Evolutionary conservation across 257 asterid species (phyloP).

Genomic region (Solanum commersonii): DNA sequence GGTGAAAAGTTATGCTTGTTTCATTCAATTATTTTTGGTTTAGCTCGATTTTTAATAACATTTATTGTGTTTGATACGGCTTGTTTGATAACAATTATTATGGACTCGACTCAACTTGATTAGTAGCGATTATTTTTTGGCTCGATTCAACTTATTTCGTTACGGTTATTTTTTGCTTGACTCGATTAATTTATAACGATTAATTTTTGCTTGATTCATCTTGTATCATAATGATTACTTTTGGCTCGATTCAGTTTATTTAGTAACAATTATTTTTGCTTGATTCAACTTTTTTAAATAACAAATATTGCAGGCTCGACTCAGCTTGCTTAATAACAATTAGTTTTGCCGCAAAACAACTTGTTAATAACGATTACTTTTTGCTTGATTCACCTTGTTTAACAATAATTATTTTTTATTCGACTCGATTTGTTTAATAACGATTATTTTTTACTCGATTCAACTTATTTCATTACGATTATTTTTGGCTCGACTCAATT

Average conservation of each 20-base stretch:
- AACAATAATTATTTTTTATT: neutral
- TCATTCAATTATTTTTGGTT: no score
- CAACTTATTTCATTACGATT: no score
- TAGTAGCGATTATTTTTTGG: no score
- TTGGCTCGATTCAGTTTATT: accelerated
- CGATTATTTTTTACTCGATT: neutral
- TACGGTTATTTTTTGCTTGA: no score
- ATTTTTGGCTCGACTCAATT: neutral
- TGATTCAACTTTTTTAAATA: no score
- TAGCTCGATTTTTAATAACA: neutral
- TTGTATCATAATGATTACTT: no score
- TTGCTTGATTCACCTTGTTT: neutral
- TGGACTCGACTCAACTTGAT: neutral
- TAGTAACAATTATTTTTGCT: no score
- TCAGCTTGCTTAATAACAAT: no score
- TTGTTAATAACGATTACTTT: neutral
- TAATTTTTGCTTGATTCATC: no score
- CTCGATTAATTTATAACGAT: no score
- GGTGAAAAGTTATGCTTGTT: no score
- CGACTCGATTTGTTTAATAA: neutral
- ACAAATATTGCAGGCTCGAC: neutral
- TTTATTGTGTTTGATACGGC: neutral
- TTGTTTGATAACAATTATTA: no score
- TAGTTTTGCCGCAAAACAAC: neutral
- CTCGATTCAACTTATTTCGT: neutral